Conservation (phyloP, 768 basidiomycete genomes). For the Lyophyllum semitale region DNA sequence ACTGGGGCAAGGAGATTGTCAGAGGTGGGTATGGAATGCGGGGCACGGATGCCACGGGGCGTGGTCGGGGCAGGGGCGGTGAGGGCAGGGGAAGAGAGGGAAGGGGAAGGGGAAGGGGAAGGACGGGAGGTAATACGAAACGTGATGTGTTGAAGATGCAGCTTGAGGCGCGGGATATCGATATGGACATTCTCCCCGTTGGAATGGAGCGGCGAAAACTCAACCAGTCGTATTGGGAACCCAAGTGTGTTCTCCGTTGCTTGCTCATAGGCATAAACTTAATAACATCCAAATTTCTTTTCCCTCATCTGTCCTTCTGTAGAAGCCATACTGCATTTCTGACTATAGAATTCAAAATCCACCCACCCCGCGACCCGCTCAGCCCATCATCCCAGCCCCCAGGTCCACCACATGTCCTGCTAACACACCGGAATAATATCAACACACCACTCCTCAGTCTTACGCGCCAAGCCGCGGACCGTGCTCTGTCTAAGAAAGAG, state of each 20-base stretch:
- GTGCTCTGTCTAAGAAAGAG: slow-evolving; percentile 33
- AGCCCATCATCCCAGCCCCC: slow-evolving; percentile 36
- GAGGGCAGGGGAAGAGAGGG: slow-evolving; percentile 18
- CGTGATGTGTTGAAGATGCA: slow-evolving; percentile 68
- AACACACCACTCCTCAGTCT: slow-evolving; percentile 50
- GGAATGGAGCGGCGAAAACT: slow-evolving; percentile 80
- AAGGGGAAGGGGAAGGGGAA: slow-evolving; percentile 31
- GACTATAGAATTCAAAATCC: slow-evolving; percentile 73
- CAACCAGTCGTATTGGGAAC: slow-evolving; percentile 86
- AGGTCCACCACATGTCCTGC: slow-evolving; percentile 46
- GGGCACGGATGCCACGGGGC: slow-evolving; percentile 19
- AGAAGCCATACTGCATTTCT: slow-evolving; percentile 71
- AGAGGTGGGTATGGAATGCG: slow-evolving; percentile 54
- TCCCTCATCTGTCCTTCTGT: slow-evolving; percentile 1
- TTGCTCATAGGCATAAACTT: slow-evolving; percentile 6
- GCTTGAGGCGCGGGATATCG: slow-evolving; percentile 67
- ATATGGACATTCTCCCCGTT: slow-evolving; percentile 72
- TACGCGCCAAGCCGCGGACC: slow-evolving; percentile 34
- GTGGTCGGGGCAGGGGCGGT: slow-evolving; percentile 27
- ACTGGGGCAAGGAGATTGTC: slow-evolving; percentile 73
- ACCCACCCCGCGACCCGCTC: slow-evolving; percentile 51
- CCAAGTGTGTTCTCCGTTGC: slow-evolving; percentile 55
- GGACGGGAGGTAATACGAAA: slow-evolving; percentile 46
- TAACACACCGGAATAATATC: slow-evolving; percentile 67
- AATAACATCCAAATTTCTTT: slow-evolving; percentile 5